Conservation (phyloP, 331 rosid genomes). For the Acacia concinna region DNA sequence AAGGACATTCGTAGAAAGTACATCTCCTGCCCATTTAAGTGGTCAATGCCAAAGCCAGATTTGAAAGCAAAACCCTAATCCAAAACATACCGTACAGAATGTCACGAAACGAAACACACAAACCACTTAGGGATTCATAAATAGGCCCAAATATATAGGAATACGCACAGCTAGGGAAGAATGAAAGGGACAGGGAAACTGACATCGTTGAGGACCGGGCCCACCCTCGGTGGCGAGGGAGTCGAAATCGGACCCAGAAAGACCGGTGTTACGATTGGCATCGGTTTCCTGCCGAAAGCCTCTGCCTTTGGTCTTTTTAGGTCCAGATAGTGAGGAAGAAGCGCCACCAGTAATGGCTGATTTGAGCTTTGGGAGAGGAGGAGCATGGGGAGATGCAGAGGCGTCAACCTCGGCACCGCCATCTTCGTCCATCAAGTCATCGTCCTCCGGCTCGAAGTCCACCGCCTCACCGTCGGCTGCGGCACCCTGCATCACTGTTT, state of each 20-base stretch:
- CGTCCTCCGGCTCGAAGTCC: conserved; percentile 97
- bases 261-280: conserved; percentile 69
- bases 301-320: conserved; percentile 91
- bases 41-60: not conserved
- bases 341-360: conserved; percentile 87
- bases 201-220: conserved; percentile 91
- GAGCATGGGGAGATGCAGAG: conserved; percentile 70
- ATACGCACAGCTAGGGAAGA: not conserved
- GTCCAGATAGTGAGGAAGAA: conserved; percentile 47
- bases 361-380: conserved; percentile 83
- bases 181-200: conserved; percentile 8
- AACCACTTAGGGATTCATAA: not conserved
- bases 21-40: not conserved
- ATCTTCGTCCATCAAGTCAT: conserved; percentile 99
- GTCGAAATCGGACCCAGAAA: conserved; percentile 77
- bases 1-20: not conserved
- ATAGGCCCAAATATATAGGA: not conserved
- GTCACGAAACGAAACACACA: not conserved
- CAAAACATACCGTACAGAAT: not conserved
- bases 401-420: conserved; percentile 77
- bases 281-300: conserved; percentile 85
- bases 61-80: conserved; percentile 26
- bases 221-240: conserved; percentile 75
- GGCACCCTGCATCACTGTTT: conserved; percentile 51
- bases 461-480: conserved; percentile 92